These are phyloP conservation scores for Volutella citrinella DNA, from an alignment of 2,329 filamentous ascomycete genomes.

Conservation along the genomic window DNA sequence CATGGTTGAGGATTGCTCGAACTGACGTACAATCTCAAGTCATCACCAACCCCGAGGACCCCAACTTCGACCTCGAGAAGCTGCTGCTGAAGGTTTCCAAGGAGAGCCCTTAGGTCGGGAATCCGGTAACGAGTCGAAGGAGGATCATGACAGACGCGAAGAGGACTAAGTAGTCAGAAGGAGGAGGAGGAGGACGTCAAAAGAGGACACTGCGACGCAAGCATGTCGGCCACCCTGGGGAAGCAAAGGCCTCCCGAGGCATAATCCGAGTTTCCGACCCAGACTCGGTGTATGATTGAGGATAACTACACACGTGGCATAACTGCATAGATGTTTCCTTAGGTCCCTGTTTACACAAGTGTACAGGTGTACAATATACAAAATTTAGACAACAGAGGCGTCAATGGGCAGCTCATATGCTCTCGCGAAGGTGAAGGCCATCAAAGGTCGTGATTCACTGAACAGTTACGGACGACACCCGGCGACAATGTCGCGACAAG, in stretches of 20 bases:
- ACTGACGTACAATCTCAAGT: slow-evolving; percentile 27
- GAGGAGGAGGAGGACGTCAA: slow-evolving; percentile 24
- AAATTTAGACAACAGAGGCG: slow-evolving; percentile 43
- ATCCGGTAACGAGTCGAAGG: slow-evolving; percentile 21
- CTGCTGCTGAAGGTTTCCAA: slow-evolving; percentile 64
- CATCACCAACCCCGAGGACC: slow-evolving; percentile 67
- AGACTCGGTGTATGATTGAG: slow-evolving; percentile 37
- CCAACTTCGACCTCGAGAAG: slow-evolving; percentile 91
- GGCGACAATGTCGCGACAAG: no score
- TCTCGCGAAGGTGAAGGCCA: no score
- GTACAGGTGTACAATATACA: slow-evolving; percentile 54
- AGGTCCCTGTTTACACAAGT: slow-evolving; percentile 42
- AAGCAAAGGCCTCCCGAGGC: slow-evolving; percentile 20
- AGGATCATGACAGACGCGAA: no score
- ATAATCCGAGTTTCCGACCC: slow-evolving; percentile 29
- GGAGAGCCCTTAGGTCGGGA: slow-evolving; percentile 44
- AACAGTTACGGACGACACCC: no score
- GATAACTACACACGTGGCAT: slow-evolving; percentile 38
- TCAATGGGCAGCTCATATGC: no score
- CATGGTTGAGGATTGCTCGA: slow-evolving; percentile 3
- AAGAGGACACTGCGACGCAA: slow-evolving; percentile 19
- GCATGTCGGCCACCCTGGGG: slow-evolving; percentile 21
- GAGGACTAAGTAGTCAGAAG: slow-evolving; percentile 18
- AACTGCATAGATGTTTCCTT: slow-evolving; percentile 50
- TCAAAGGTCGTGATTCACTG: slow-evolving; percentile 3